A percentile compares a stretch with the other conserved stretches of the same genome.
These are phyloP conservation scores for Alternaria solani DNA, from an alignment of 2,329 filamentous ascomycete species.

Conservation along the genomic window DNA sequence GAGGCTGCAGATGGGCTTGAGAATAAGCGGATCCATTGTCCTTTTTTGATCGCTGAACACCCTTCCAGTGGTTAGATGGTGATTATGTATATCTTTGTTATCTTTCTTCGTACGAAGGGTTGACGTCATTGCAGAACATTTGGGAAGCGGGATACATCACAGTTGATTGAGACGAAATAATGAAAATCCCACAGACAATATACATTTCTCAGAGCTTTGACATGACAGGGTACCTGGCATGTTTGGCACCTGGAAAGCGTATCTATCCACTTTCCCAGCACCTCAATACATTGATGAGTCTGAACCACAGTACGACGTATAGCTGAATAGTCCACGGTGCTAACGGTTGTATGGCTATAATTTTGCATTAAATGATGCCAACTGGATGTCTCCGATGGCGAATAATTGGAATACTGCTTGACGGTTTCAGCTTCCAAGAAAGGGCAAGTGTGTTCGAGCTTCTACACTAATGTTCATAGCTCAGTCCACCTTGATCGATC, in stretches of 20 bases:
- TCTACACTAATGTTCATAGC: background rate
- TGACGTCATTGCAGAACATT: background rate
- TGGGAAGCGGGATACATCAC: background rate
- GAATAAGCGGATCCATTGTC: background rate
- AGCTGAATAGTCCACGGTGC: background rate
- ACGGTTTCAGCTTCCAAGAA: background rate
- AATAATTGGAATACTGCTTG: background rate
- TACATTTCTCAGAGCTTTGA: background rate
- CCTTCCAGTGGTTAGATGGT: background rate
- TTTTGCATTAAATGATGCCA: background rate
- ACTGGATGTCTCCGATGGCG: background rate
- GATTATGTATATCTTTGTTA: background rate
- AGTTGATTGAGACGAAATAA: background rate
- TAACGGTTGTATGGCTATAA: background rate
- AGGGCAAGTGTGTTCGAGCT: background rate
- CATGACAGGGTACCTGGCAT: background rate
- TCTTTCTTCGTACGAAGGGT: background rate
- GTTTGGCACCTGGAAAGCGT: background rate
- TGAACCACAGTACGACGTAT: background rate
- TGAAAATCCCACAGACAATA: background rate
- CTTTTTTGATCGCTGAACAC: background rate
- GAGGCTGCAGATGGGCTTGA: background rate
- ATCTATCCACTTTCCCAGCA: background rate
- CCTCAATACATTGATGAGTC: background rate
- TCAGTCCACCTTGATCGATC: conserved; percentile 97